phyloP scores from a whole-genome alignment of 148 eudicot species.

The Bassia scoparia region DNA sequence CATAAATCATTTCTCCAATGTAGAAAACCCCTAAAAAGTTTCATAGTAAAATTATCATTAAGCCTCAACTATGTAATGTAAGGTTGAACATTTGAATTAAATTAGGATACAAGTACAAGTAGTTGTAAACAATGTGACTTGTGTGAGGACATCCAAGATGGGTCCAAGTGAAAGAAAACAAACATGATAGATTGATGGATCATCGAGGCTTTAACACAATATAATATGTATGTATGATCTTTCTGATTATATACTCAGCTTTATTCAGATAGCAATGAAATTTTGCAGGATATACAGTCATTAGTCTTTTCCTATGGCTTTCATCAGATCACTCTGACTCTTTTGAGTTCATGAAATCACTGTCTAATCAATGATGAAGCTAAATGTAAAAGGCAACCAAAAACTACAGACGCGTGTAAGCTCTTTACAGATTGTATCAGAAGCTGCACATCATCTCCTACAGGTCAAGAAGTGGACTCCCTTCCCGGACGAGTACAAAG shows the following conservation, averaged over 20 bases:
- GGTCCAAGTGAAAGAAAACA: no score
- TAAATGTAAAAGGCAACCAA: neutral
- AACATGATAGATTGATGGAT: no score
- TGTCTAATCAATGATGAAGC: neutral
- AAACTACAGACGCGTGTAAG: constrained; percentile 13
- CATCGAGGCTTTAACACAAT: no score
- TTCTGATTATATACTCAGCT: neutral
- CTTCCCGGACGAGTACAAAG: constrained; percentile 92
- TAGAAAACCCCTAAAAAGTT: no score
- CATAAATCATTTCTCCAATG: no score
- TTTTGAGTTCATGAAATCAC: neutral
- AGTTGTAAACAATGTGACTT: neutral
- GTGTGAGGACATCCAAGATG: no score
- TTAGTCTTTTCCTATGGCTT: no score
- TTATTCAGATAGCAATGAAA: constrained; percentile 5
- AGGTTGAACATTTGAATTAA: no score
- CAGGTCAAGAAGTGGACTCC: constrained; percentile 65
- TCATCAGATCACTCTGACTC: neutral
- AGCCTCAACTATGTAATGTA: no score
- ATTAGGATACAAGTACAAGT: no score
- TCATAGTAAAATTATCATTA: no score
- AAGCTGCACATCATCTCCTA: constrained; percentile 21
- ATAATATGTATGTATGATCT: no score
- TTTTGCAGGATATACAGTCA: neutral
- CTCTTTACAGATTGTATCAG: constrained; percentile 22